A percentile compares a stretch with the other conserved stretches of the same genome.
These are phyloP conservation scores for Evernia prunastri DNA, from an alignment of 495 filamentous ascomycete species.

Conservation along the genomic window DNA sequence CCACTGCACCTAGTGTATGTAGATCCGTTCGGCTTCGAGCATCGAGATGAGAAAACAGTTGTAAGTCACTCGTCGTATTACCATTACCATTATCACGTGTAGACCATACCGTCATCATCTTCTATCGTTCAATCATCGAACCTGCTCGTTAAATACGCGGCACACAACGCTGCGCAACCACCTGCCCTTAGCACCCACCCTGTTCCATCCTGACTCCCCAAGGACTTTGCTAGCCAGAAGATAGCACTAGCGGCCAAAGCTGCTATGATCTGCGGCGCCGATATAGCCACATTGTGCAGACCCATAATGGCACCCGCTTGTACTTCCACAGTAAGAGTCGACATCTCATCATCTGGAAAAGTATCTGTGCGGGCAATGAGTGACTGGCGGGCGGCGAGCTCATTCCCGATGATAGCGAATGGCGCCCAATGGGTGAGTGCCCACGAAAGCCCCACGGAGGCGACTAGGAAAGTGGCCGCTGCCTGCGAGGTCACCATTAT, in stretches of 20 bases:
- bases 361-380: constrained; percentile 22
- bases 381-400: constrained; percentile 24
- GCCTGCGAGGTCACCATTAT: constrained; percentile 62
- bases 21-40: background rate
- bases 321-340: constrained; percentile 23
- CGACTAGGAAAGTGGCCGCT: constrained; percentile 60
- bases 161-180: constrained; percentile 16
- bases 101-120: background rate
- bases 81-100: background rate
- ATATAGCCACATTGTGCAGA: constrained; percentile 46
- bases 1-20: background rate
- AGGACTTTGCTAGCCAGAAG: constrained; percentile 28
- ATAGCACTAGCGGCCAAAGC: constrained; percentile 39
- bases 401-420: constrained; percentile 43
- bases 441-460: constrained; percentile 42
- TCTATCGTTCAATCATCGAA: constrained; percentile 11
- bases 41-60: background rate
- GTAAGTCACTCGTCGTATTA: background rate
- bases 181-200: constrained; percentile 23
- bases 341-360: constrained; percentile 17
- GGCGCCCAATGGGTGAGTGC: constrained; percentile 47
- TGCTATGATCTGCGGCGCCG: constrained; percentile 44
- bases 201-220: constrained; percentile 16
- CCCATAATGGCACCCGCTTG: constrained; percentile 45
- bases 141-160: constrained; percentile 16